Evolutionary conservation across 2,329 filamentous ascomycete genomes (phyloP).

Genomic region (Fusarium sp.): DNA sequence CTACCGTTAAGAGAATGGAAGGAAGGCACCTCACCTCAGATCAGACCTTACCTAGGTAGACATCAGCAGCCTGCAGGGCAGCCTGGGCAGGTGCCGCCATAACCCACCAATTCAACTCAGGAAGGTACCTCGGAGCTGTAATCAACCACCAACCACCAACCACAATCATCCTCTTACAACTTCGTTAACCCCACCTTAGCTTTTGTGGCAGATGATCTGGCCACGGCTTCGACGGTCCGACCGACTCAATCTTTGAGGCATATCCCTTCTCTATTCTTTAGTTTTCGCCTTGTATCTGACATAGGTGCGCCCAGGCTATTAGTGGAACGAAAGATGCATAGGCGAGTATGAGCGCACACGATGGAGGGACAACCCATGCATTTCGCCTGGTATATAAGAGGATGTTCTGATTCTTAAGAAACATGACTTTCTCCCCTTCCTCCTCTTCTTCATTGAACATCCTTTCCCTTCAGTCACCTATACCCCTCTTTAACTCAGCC

Average conservation of each 20-base stretch:
- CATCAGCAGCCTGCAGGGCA: constrained; percentile 32
- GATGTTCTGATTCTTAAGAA: constrained; percentile 34
- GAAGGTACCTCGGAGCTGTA: constrained; percentile 34
- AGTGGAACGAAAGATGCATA: constrained; percentile 24
- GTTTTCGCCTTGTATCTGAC: constrained; percentile 27
- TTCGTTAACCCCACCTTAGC: constrained; percentile 41
- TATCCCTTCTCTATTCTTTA: constrained; percentile 27
- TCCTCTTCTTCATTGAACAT: constrained; percentile 16
- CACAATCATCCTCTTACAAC: constrained; percentile 30
- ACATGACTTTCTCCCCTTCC: constrained; percentile 6
- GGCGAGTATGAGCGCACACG: constrained; percentile 7
- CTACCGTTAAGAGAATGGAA: constrained; percentile 18
- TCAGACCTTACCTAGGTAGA: not conserved
- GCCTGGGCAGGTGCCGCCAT: constrained; percentile 28
- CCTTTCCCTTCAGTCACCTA: constrained; percentile 4
- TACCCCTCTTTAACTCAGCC: constrained; percentile 7
- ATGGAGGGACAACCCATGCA: constrained; percentile 41
- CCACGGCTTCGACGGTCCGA: constrained; percentile 69
- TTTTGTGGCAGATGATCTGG: constrained; percentile 49
- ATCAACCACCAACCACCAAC: constrained; percentile 24
- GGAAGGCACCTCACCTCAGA: constrained; percentile 18
- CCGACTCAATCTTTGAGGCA: constrained; percentile 36
- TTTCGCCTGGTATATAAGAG: constrained; percentile 47
- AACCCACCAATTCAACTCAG: constrained; percentile 39
- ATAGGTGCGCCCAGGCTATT: constrained; percentile 39